Evolutionary conservation across 148 eudicot species (phyloP), one percentile per base, ranked within the genome.

Genomic region (Vaccinium macrocarpon): DNA sequence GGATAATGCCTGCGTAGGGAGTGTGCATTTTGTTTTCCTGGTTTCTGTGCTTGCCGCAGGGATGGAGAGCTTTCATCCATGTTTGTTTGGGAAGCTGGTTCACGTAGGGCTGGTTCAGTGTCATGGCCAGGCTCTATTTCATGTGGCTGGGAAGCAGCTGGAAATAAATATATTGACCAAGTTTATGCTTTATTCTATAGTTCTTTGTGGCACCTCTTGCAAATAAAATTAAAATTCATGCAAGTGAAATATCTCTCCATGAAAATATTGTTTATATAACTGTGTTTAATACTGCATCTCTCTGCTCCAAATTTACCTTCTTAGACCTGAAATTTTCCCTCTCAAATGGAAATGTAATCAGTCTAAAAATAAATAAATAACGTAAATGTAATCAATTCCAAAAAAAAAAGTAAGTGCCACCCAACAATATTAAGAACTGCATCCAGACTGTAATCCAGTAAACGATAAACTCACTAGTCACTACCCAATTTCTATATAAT

Each of bases 1-100:
- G 98, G 98, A 90, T 92, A 95, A 94, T 95, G 86, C 98, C 98
- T 95, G 98, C 98, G 93, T 94, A 95, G 98, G 98, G 98, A 95
- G 97, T 15, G 98, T 95, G 98, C 98, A 78, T 87, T 89, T 92
- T 87, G 88, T 87, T 93, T 81, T 87, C 59, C 52, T 9, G 81
- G 62, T 85, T 84, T 90, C 81, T 91, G 84, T 92, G 87, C 86
- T 84, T 91, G 82, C 84, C 84, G 85, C 95, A 91, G 93, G 93
- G 88, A 86, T 29, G 83, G 78, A 83, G 86, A 79, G 71, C 86
- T 79, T 61, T 42, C 53, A 38, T 52, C 73, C 83, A 42, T 35
- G 79, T 81, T 78, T 79, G 83, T 72, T 79, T 49, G 83, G 68
- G 76, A 57, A 75, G 62, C 84, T 70, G 72, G 48, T 80, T 51